These are phyloP conservation scores for Amanita pseudoporphyria DNA, from an alignment of 768 basidiomycete species.

Conservation along the genomic window DNA sequence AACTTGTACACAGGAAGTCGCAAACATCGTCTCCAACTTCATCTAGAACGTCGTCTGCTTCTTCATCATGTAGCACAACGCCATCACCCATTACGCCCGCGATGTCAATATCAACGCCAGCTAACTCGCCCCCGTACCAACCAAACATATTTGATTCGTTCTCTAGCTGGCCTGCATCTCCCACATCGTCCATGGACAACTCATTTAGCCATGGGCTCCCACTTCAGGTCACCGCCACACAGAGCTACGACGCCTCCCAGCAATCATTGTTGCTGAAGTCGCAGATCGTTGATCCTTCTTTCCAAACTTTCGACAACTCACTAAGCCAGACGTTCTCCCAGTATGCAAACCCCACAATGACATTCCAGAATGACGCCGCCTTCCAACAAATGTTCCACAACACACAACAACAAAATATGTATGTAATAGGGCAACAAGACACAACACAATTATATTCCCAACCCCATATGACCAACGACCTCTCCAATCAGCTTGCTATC, in stretches of 20 bases:
- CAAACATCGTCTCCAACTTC: conserved; percentile 24
- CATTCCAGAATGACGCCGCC: conserved; percentile 10
- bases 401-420: conserved; percentile 9
- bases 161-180: conserved; percentile 14
- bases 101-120: conserved; percentile 5
- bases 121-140: conserved; percentile 11
- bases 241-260: not conserved
- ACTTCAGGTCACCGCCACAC: conserved; percentile 13
- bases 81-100: conserved; percentile 16
- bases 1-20: conserved; percentile 25
- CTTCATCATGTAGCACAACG: conserved; percentile 14
- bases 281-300: conserved; percentile 3
- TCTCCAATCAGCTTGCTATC: conserved; percentile 22
- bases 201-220: conserved; percentile 14
- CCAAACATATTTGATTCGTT: conserved; percentile 17
- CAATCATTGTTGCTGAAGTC: not conserved
- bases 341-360: conserved; percentile 3
- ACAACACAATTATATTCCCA: conserved; percentile 20
- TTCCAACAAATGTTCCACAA: conserved; percentile 10
- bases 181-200: conserved; percentile 13
- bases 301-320: conserved; percentile 23
- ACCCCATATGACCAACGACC: conserved; percentile 19
- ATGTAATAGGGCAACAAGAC: conserved; percentile 13
- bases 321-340: conserved; percentile 22
- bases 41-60: conserved; percentile 32